phyloP scores from a whole-genome alignment of 257 asterid species.

The Solanum raphanifolium region DNA sequence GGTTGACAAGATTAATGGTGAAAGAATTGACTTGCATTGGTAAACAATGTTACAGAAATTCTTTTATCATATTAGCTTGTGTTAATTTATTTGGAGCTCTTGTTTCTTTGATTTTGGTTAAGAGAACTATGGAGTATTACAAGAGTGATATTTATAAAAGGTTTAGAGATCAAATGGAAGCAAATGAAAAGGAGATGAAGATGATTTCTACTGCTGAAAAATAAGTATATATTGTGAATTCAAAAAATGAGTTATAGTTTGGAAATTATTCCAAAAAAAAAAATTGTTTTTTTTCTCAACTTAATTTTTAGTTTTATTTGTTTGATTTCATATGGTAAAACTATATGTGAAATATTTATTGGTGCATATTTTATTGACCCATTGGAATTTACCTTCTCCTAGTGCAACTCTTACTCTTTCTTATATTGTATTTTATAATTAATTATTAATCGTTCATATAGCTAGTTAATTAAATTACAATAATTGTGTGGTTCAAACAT shows the following conservation, averaged over 20 bases:
- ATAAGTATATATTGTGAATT: neutral
- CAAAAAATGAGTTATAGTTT: neutral
- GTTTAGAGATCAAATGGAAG: conserved; percentile 16
- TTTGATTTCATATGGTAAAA: neutral
- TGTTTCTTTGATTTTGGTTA: conserved; percentile 15
- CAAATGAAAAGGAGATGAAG: conserved; percentile 2
- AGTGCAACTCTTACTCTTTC: neutral
- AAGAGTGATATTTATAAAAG: conserved; percentile 15
- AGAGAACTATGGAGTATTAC: conserved; percentile 16
- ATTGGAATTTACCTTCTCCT: neutral
- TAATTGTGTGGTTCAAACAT: neutral
- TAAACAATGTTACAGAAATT: conserved; percentile 9
- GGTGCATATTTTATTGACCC: neutral
- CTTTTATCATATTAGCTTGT: conserved; percentile 16
- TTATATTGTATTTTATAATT: too few species aligned
- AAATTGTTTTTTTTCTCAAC: neutral
- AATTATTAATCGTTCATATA: neutral
- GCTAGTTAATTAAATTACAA: neutral
- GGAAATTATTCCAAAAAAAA: neutral
- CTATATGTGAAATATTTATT: neutral
- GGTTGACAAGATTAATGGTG: conserved; percentile 15
- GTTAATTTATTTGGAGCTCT: conserved; percentile 14
- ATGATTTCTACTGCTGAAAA: neutral
- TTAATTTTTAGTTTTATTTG: neutral
- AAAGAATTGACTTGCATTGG: conserved; percentile 23